Evolutionary conservation across 2,329 filamentous ascomycete species (phyloP).

Genomic region (Beauveria bassiana): DNA sequence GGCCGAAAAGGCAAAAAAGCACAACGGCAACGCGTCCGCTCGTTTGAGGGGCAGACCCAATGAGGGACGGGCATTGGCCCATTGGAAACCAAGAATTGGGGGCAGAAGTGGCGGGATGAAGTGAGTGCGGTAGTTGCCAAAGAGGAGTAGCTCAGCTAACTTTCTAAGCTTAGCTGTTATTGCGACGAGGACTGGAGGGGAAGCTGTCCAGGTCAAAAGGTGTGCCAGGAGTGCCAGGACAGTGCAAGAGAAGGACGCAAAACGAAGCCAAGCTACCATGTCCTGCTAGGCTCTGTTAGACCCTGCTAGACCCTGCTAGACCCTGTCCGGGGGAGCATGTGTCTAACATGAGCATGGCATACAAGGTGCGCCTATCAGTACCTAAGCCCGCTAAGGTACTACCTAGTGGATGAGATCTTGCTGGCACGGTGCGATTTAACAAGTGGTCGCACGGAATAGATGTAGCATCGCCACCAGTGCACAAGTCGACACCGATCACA

Average conservation of each 20-base stretch:
- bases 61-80: constrained; percentile 11
- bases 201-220: background rate
- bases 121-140: background rate
- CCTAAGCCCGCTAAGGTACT: too few species aligned
- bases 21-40: constrained; percentile 7
- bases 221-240: too few species aligned
- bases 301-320: background rate
- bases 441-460: too few species aligned
- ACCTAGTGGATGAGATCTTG: background rate
- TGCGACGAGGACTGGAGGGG: background rate
- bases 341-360: background rate
- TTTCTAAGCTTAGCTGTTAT: background rate
- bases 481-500: too few species aligned
- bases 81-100: background rate
- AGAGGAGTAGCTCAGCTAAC: background rate
- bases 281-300: background rate
- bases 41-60: constrained; percentile 8
- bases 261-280: background rate
- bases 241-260: background rate
- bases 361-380: background rate
- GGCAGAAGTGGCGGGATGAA: background rate
- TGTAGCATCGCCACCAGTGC: too few species aligned
- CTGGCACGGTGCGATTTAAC: background rate
- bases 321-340: background rate
- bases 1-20: background rate